Base-by-base conservation (phyloP, 208 protist genomes). In the Blastocrithidia nonstop region DNA sequence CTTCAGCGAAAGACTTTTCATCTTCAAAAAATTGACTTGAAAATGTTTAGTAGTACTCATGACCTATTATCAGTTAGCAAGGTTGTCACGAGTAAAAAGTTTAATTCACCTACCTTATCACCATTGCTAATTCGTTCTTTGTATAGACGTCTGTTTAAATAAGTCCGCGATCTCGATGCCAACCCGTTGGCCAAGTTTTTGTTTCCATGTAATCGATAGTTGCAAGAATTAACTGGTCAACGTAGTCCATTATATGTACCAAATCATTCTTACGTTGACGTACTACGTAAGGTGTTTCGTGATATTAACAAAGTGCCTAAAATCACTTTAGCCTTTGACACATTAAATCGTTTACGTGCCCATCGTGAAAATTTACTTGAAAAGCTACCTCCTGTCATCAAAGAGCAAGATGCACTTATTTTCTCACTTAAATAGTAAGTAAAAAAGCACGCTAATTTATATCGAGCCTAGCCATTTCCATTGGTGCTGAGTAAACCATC, bases 141-240 rank as follows among this genome's bases (percentile, higher is more conserved):
- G 6, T 88, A 88, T 51, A 70, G 71, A 5, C 64, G 68, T 24
- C 61, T 88, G 8, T 77, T 71, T 45, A 52, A 71, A 1, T 67
- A 88, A 37, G 71, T 72, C 9, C 50, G 28, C 13, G 64, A 57
- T 20, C 50, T 88, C 25, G 79, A 88, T 51, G 28, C 52, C 22
- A 62, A 72, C 32, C 70, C 79, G 0, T 44, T 88, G 1, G 62
- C 66, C 9, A 88, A 88, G 54, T 65, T 67, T 11, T 57, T 88
- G 3, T 84, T 88, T 22, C 73, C 79, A 2, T 60, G 70, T 15
- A 71, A 66, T 17, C 71, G 61, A 20, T 71, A 83, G 19, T 45
- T 88, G 20, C 73, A 88, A 50, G 38, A 64, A 6, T 33, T 72
- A n/a, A 51, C 78, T 4, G 66, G 69, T 39, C 49, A 31, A 15